phyloP scores from a whole-genome alignment of 2,329 filamentous ascomycete genomes.

The Clonostachys solani region DNA sequence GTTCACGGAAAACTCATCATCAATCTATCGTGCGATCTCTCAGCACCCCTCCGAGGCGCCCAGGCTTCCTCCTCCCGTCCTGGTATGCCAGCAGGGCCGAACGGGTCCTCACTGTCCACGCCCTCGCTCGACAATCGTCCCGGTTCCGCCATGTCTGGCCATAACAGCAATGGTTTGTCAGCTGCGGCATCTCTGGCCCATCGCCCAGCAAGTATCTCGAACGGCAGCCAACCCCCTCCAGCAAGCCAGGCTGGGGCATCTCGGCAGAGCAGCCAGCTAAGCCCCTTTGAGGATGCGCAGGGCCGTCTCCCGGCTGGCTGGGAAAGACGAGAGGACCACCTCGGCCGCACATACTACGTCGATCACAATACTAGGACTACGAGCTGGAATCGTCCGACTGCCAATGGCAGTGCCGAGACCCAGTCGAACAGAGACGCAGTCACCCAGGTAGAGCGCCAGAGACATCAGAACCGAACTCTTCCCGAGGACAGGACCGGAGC shows the following conservation, averaged over 20 bases:
- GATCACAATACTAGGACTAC: constrained; percentile 97
- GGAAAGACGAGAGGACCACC: constrained; percentile 92
- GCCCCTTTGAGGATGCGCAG: constrained; percentile 94
- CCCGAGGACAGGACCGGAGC: constrained; percentile 93
- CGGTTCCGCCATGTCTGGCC: constrained; percentile 46
- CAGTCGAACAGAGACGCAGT: constrained; percentile 81
- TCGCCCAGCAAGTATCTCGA: constrained; percentile 42
- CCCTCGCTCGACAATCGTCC: constrained; percentile 43
- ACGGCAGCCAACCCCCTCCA: constrained; percentile 11
- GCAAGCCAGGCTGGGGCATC: constrained; percentile 19
- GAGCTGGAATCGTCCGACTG: constrained; percentile 89
- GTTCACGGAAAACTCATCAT: constrained; percentile 97
- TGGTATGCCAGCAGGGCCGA: constrained; percentile 28
- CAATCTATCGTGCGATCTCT: constrained; percentile 89
- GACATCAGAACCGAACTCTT: constrained; percentile 92
- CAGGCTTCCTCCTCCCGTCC: constrained; percentile 37
- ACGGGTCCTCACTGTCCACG: constrained; percentile 36
- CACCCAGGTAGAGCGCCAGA: constrained; percentile 86
- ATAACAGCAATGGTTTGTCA: constrained; percentile 36
- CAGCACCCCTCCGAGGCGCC: constrained; percentile 57
- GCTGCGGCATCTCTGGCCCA: constrained; percentile 35
- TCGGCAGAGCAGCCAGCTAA: constrained; percentile 49
- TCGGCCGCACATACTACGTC: constrained; percentile 95
- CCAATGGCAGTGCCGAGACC: constrained; percentile 66
- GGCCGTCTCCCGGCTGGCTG: constrained; percentile 88